These are phyloP conservation scores for Boletus rubropictus DNA, from an alignment of 768 basidiomycete genomes.

Conservation along the genomic window DNA sequence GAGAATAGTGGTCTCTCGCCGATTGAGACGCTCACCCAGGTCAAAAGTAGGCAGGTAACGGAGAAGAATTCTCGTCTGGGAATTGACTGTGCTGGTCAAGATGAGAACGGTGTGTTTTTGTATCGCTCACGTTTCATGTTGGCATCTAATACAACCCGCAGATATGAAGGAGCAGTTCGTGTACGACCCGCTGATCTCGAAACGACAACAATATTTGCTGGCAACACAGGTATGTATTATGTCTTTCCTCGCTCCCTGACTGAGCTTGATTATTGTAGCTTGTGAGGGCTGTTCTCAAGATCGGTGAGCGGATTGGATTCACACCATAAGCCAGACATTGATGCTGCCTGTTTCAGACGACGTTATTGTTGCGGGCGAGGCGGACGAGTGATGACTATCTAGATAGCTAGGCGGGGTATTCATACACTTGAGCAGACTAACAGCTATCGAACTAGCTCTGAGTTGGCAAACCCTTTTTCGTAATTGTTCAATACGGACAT, in stretches of 20 bases:
- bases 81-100: conserved; percentile 85
- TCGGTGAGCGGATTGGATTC: conserved; percentile 46
- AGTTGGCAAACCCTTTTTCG: conserved; percentile 15
- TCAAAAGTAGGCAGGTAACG: conserved; percentile 86
- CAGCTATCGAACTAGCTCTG: too few species aligned
- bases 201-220: conserved; percentile 92
- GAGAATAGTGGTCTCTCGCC: conserved; percentile 97
- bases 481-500: conserved; percentile 17
- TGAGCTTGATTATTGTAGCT: conserved; percentile 40
- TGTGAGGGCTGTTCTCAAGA: conserved; percentile 83
- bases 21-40: conserved; percentile 93
- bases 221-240: conserved; percentile 80
- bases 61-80: conserved; percentile 84
- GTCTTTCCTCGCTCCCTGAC: not conserved
- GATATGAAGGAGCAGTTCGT: conserved; percentile 99
- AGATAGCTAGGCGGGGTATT: conserved; percentile 7
- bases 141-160: conserved; percentile 27
- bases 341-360: conserved; percentile 48
- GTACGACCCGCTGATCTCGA: conserved; percentile 95
- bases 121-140: not conserved
- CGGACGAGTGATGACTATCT: conserved; percentile 49
- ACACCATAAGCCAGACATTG: not conserved
- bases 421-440: conserved; percentile 19
- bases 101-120: conserved; percentile 68
- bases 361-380: conserved; percentile 68